These are phyloP conservation scores for Daldinia concentrica DNA, from an alignment of 495 filamentous ascomycete genomes.

Conservation along the genomic window DNA sequence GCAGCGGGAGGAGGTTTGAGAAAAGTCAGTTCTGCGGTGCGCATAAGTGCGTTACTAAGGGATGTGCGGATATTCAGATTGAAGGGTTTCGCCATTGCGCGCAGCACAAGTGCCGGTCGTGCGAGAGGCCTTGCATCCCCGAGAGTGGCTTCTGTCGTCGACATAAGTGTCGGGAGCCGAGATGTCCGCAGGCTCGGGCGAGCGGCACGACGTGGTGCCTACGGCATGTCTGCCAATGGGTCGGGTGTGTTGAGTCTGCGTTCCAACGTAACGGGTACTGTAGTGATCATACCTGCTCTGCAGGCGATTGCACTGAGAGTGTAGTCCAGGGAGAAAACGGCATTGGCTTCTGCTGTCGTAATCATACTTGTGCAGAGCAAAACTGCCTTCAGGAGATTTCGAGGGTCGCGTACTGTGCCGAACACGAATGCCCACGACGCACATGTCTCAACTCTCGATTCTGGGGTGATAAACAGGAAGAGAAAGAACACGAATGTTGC, in stretches of 20 bases:
- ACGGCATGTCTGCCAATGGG: slow-evolving; percentile 30
- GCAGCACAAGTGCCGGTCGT: slow-evolving; percentile 25
- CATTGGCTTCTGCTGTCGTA: slow-evolving; percentile 15
- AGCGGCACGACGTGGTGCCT: slow-evolving; percentile 29
- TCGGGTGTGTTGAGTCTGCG: slow-evolving; percentile 26
- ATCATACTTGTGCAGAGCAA: slow-evolving; percentile 27
- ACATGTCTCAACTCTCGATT: slow-evolving; percentile 27
- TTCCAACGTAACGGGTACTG: slow-evolving; percentile 31
- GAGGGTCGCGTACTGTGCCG: slow-evolving; percentile 20
- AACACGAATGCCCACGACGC: slow-evolving; percentile 34
- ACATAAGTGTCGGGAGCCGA: slow-evolving; percentile 30
- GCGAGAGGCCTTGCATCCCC: slow-evolving; percentile 31
- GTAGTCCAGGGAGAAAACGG: neutral
- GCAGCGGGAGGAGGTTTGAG: slow-evolving; percentile 19
- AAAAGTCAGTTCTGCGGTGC: slow-evolving; percentile 28
- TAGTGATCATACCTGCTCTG: slow-evolving; percentile 31
- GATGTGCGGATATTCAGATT: slow-evolving; percentile 14
- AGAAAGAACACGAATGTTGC: slow-evolving; percentile 31
- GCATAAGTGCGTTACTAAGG: slow-evolving; percentile 38
- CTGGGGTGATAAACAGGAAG: slow-evolving; percentile 19
- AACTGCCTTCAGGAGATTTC: slow-evolving; percentile 16
- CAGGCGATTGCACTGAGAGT: slow-evolving; percentile 20
- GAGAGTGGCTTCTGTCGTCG: slow-evolving; percentile 36
- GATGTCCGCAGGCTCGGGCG: slow-evolving; percentile 15
- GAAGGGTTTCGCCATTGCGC: slow-evolving; percentile 29